Conservation (phyloP, 345 rosid genomes). For the Dipteronia sinensis region DNA sequence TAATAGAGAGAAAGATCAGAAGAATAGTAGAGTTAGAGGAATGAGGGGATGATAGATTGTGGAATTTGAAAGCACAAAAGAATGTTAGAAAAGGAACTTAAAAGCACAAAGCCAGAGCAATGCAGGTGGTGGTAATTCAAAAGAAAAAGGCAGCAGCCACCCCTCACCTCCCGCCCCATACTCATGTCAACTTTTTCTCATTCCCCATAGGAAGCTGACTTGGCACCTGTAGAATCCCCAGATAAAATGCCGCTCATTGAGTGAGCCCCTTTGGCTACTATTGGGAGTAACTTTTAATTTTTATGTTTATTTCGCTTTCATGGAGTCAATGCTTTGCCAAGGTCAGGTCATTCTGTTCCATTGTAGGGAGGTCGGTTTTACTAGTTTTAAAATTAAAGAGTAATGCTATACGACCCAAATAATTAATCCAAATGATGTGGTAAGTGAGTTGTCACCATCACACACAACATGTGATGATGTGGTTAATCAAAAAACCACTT, state of each 20-base stretch:
- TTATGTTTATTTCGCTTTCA: slow-evolving; percentile 6
- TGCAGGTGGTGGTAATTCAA: slow-evolving; percentile 30
- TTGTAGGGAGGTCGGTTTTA: slow-evolving; percentile 16
- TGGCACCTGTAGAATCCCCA: slow-evolving; percentile 29
- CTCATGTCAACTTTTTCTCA: slow-evolving; percentile 22
- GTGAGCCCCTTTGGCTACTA: neutral
- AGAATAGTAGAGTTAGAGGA: neutral
- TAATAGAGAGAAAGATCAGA: slow-evolving; percentile 17
- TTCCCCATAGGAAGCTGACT: slow-evolving; percentile 29
- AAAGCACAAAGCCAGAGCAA: slow-evolving; percentile 39
- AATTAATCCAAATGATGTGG: too few species aligned
- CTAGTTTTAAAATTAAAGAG: too few species aligned
- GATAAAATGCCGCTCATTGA: neutral
- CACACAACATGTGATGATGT: too few species aligned
- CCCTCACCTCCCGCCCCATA: slow-evolving; percentile 29
- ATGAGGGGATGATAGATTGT: slow-evolving; percentile 1
- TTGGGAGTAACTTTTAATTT: neutral
- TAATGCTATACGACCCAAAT: too few species aligned
- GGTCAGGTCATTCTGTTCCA: slow-evolving; percentile 10
- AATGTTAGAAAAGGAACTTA: slow-evolving; percentile 31
- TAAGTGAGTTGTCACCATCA: too few species aligned
- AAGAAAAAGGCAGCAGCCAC: slow-evolving; percentile 24
- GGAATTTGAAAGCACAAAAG: slow-evolving; percentile 18
- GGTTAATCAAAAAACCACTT: too few species aligned
- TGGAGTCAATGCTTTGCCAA: neutral